Conservation (phyloP, 208 protist genomes). For the Blastocrithidia nonstop region DNA sequence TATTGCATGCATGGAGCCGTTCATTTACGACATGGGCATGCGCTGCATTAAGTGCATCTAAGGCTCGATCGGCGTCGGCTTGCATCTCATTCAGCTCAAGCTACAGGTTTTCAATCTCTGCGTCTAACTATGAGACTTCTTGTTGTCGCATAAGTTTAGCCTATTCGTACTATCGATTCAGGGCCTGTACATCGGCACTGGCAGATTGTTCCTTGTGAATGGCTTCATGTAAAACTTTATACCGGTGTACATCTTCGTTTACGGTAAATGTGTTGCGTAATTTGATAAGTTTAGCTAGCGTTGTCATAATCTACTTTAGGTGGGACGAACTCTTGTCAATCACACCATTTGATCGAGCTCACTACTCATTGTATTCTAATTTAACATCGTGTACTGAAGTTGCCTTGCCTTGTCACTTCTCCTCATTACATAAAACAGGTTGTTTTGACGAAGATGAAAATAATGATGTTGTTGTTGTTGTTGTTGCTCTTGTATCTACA, state of each 20-base stretch:
- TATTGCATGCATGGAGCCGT: conserved; percentile 16
- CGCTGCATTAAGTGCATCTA: conserved; percentile 27
- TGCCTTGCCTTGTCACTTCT: background rate
- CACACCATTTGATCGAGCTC: conserved; percentile 9
- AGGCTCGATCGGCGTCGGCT: conserved; percentile 48
- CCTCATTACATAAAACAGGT: background rate
- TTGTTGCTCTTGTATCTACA: background rate
- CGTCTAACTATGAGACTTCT: conserved; percentile 51
- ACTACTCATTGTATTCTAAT: no score
- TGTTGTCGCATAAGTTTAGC: conserved; percentile 32
- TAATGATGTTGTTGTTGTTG: background rate
- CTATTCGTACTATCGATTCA: conserved; percentile 77
- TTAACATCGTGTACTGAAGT: no score
- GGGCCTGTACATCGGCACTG: conserved; percentile 76
- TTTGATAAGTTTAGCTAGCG: conserved; percentile 30
- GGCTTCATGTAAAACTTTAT: conserved; percentile 73
- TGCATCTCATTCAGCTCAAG: conserved; percentile 64
- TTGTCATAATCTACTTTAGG: conserved; percentile 21
- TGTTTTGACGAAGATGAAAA: background rate
- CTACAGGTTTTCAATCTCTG: conserved; percentile 40
- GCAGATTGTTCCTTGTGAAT: conserved; percentile 79
- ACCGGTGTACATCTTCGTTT: conserved; percentile 79
- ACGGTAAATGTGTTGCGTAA: conserved; percentile 66
- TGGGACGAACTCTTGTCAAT: conserved; percentile 20
- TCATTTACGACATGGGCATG: conserved; percentile 40